phyloP scores from a whole-genome alignment of 495 filamentous ascomycete species.

The Talaromyces adpressus region DNA sequence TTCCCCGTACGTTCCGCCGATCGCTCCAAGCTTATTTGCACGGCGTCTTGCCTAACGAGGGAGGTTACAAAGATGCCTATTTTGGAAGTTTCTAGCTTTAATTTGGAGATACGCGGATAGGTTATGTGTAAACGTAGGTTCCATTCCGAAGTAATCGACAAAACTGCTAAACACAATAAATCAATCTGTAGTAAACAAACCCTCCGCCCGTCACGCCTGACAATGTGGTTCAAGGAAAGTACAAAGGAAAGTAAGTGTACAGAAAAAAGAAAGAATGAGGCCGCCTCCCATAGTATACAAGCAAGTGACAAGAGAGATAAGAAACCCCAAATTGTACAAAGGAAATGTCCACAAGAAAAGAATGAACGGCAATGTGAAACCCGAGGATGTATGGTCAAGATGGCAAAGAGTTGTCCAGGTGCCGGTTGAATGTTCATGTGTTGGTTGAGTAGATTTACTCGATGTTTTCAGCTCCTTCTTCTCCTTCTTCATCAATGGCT shows the following conservation, averaged over 20 bases:
- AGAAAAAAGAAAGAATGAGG: not conserved
- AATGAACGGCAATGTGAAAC: not conserved
- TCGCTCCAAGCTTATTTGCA: not conserved
- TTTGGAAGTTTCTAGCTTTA: not conserved
- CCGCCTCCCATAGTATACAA: not conserved
- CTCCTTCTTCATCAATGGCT: not conserved
- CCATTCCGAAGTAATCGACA: not conserved
- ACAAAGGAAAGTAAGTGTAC: not conserved
- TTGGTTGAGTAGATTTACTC: not conserved
- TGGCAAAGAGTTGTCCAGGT: not conserved
- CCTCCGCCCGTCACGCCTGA: not conserved
- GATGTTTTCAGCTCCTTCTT: not conserved
- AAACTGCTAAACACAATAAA: not conserved
- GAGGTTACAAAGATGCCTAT: not conserved
- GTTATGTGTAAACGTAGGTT: not conserved
- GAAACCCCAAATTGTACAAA: not conserved
- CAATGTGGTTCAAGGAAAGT: not conserved
- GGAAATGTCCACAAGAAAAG: not conserved
- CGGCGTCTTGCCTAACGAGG: not conserved
- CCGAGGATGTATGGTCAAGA: not conserved
- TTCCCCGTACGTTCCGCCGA: not conserved
- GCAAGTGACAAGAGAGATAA: not conserved
- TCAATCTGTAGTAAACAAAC: not conserved
- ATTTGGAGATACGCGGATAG: not conserved
- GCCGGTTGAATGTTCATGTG: not conserved